phyloP scores from a whole-genome alignment of 2,329 filamentous ascomycete genomes.

The Aspergillus neoniger region DNA sequence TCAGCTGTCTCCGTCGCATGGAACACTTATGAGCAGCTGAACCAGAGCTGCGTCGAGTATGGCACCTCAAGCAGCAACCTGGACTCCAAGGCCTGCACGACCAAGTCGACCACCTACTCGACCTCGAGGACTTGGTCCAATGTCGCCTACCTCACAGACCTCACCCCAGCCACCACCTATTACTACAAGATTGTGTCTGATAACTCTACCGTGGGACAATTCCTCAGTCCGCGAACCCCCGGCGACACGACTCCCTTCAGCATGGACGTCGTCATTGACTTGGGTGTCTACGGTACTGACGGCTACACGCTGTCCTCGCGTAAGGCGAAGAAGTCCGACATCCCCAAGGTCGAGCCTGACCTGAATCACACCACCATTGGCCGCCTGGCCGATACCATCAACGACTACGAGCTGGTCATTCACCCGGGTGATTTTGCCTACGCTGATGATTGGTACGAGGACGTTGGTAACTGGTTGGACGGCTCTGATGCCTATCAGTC shows the following conservation, averaged over 20 bases:
- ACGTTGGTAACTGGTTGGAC: constrained; percentile 49
- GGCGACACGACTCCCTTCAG: constrained; percentile 59
- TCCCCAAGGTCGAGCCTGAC: constrained; percentile 53
- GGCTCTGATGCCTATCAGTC: constrained; percentile 57
- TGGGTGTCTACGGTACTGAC: constrained; percentile 57
- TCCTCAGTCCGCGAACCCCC: constrained; percentile 55
- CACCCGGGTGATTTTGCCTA: constrained; percentile 56
- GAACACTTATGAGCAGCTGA: constrained; percentile 57
- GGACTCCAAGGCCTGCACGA: constrained; percentile 47
- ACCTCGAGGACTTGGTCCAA: constrained; percentile 59
- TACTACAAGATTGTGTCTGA: constrained; percentile 62
- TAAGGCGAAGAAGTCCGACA: constrained; percentile 51
- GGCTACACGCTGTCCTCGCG: constrained; percentile 51
- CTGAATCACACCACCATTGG: constrained; percentile 63
- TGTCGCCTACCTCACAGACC: constrained; percentile 48
- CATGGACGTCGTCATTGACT: constrained; percentile 56
- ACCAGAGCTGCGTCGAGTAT: constrained; percentile 54
- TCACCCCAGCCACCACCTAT: constrained; percentile 58
- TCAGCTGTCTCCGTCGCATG: constrained; percentile 57
- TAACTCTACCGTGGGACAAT: constrained; percentile 57
- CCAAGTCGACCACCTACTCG: constrained; percentile 52
- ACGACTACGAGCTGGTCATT: constrained; percentile 56
- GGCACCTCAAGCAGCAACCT: constrained; percentile 49
- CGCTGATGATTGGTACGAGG: constrained; percentile 59
- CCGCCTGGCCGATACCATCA: constrained; percentile 52